phyloP scores from a whole-genome alignment of 805 yeast genomes.

The Debaryomyces castellii region DNA sequence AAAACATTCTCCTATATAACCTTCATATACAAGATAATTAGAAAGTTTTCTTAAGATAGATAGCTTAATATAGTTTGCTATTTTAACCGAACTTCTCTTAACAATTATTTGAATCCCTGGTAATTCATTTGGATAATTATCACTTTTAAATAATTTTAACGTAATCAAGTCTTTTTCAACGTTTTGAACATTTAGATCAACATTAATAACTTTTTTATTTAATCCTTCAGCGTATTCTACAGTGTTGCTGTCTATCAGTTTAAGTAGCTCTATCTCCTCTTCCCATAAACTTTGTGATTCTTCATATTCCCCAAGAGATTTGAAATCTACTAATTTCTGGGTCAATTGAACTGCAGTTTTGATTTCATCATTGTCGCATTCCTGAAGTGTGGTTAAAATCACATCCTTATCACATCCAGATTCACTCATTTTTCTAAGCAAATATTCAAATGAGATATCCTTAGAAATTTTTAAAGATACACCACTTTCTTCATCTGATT shows the following conservation, averaged over 20 bases:
- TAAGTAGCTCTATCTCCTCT: constrained; percentile 71
- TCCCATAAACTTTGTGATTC: constrained; percentile 56
- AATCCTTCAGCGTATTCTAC: constrained; percentile 17
- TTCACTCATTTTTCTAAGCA: constrained; percentile 54
- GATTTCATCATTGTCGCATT: constrained; percentile 44
- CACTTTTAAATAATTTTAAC: constrained; percentile 25
- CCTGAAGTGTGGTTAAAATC: constrained; percentile 48
- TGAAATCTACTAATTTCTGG: constrained; percentile 27
- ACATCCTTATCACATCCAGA: constrained; percentile 74
- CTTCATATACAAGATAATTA: constrained; percentile 40
- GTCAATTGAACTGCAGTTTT: constrained; percentile 53
- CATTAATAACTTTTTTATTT: constrained; percentile 28
- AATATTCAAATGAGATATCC: constrained; percentile 54
- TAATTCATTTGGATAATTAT: constrained; percentile 59
- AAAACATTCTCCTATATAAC: constrained; percentile 67
- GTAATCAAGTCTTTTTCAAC: constrained; percentile 16
- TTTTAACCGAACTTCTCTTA: constrained; percentile 40
- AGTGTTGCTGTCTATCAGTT: constrained; percentile 46
- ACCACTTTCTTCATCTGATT: constrained; percentile 56
- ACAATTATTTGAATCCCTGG: constrained; percentile 65
- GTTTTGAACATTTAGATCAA: constrained; percentile 17
- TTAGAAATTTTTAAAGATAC: constrained; percentile 57
- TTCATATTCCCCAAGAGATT: constrained; percentile 15
- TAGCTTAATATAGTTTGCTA: constrained; percentile 70
- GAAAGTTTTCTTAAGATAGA: constrained; percentile 52